Evolutionary conservation across 805 yeast species (phyloP).

Genomic region (Myxozyma mucilagina): DNA sequence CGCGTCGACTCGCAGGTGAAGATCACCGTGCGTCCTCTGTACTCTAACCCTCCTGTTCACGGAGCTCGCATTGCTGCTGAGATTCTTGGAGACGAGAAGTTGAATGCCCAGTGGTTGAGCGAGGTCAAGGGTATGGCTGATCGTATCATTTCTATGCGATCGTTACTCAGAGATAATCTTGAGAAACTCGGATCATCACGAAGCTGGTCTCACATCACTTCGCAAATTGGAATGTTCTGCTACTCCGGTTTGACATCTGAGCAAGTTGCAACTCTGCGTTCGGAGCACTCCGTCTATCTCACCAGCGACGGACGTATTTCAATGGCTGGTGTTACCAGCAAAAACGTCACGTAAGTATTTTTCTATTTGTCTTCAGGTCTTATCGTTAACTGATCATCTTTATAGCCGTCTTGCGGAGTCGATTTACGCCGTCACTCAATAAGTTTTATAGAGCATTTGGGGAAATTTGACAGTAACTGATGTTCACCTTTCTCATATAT

Average conservation of each 20-base stretch:
- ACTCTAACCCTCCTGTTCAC: slow-evolving; percentile 92
- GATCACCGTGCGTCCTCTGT: slow-evolving; percentile 78
- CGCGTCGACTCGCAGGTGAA: slow-evolving; percentile 76
- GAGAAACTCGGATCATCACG: slow-evolving; percentile 56
- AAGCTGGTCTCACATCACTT: slow-evolving; percentile 81
- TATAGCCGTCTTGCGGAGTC: slow-evolving; percentile 42
- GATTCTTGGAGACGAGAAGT: slow-evolving; percentile 60
- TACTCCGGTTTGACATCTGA: slow-evolving; percentile 76
- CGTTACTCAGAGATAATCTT: slow-evolving; percentile 60
- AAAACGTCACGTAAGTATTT: slow-evolving; percentile 62
- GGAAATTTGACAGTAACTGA: background rate
- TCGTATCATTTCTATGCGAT: slow-evolving; percentile 74
- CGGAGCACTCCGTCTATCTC: slow-evolving; percentile 75
- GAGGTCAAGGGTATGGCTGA: slow-evolving; percentile 80
- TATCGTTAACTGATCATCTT: background rate
- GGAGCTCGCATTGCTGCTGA: slow-evolving; percentile 87
- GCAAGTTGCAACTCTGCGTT: slow-evolving; percentile 70
- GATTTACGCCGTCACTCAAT: slow-evolving; percentile 42
- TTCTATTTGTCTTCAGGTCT: background rate
- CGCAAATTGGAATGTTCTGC: slow-evolving; percentile 96
- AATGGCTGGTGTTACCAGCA: slow-evolving; percentile 80
- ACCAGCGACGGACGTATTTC: slow-evolving; percentile 91
- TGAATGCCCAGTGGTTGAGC: slow-evolving; percentile 70
- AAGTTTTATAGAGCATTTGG: background rate
- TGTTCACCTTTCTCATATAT: background rate